Base-by-base conservation (phyloP, 495 filamentous ascomycete genomes). In the Hypoxylon trugodes region DNA sequence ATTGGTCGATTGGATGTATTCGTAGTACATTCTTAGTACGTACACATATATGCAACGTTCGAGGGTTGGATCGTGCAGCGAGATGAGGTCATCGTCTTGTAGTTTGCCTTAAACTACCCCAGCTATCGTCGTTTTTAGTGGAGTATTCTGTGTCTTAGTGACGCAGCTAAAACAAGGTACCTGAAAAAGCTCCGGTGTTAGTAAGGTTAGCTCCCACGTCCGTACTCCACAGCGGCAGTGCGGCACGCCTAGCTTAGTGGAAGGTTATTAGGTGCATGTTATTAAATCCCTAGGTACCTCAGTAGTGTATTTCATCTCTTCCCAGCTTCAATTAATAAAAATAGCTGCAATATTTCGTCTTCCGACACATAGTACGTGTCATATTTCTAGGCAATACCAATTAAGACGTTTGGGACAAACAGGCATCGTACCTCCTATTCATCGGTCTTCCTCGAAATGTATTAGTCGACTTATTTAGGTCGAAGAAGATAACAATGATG, bases 401-500 rank as follows among this genome's bases (percentile, higher is more conserved):
- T 13, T 25, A 45, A 45, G 42, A 28, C 21, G 42, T 45, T 28
- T 45, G 10, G 42, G 1, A 45, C 9, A 28, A 45, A 25, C 42
- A 45, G 42, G 42, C n/a, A n/a, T n/a, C n/a, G n/a, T n/a, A n/a
- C n/a, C 32, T 35, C 32, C 32, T 12, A 2, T 35, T 35, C 4
- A 35, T n/a, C 9, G 13, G 10, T n/a, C 4, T 30, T 10, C 4
- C 28, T 30, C 28, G 28, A 30, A 4, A 5, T 10, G 15, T 15
- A 38, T 35, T n/a, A n/a, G n/a, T n/a, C 18, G 19, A 21, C 9
- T 60, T 9, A 68, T 41, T 57, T 69, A 10, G 75, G 73, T 7
- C 70, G 68, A 9, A 78, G 67, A 21, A 75, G 59, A 60, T 78
- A 77, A 40, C 70, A 75, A 40, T 69, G 73, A 46, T 74, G 45